Evolutionary conservation across 163 green algal genomes (phyloP), one percentile per base, ranked within the genome.

Genomic region (Volvox carteri): DNA sequence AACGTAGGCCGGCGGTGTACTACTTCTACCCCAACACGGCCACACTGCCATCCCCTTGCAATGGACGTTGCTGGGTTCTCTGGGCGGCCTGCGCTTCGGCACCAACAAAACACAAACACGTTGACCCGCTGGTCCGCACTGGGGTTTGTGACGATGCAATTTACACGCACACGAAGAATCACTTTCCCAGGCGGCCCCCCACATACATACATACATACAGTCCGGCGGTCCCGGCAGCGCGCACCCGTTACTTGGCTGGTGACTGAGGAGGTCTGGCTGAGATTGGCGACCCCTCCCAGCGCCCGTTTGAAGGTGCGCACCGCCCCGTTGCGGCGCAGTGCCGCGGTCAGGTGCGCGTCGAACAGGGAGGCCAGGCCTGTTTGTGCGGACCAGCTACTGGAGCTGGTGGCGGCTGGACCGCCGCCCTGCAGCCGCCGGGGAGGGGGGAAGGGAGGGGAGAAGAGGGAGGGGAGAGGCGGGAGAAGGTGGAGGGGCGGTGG

Each of bases 281-380:
- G 23, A 30, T 14, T 78, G 79, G 19, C 2, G 4, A 48, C 23
- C 8, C 25, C 83, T 14, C 35, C 21, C 37, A 88, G 30, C 1
- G 83, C 83, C 1, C 83, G 67, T 37, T 88, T 88, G 83, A 88
- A 88, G 83, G 48, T 88, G 48, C 50, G 67, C 48, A 88, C 83
- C 23, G 83, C 83, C 3, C 68, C 37, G 1, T 5, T 74, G 50
- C 39, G 50, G 4, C 68, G 83, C 83, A 88, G 67, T 48, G 83
- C 83, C 23, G 67, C 83, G 3, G 83, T 88, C 44, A 88, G 67
- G 48, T 81, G 48, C 30, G 37, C 83, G 50, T 88, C 83, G 48
- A 88, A 88, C 3, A 88, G 83, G 4, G 83, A 88, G 68, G 83
- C 83, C 37, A 88, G 83, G 50, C 83, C 83, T 25, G 50, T 75